phyloP scores from a whole-genome alignment of 805 yeast species.

The Starmera amethionina region DNA sequence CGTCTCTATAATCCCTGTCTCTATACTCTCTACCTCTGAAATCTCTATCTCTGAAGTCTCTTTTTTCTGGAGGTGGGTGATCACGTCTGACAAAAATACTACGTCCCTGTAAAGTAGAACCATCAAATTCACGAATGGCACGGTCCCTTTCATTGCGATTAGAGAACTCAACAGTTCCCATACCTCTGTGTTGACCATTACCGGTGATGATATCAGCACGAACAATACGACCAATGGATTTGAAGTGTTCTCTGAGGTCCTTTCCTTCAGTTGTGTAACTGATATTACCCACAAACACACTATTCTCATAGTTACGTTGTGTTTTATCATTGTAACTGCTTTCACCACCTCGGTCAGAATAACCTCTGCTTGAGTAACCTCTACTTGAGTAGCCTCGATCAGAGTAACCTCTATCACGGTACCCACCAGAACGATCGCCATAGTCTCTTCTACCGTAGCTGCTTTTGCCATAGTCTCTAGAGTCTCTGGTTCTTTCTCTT shows the following conservation, averaged over 20 bases:
- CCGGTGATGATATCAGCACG: conserved; percentile 77
- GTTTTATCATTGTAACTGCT: conserved; percentile 27
- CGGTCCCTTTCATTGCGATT: conserved; percentile 51
- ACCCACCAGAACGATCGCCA: conserved; percentile 4
- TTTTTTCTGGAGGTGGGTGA: conserved; percentile 59
- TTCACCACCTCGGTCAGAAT: conserved; percentile 29
- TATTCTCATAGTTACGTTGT: conserved; percentile 54
- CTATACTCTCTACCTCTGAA: conserved; percentile 19
- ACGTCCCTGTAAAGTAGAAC: conserved; percentile 58
- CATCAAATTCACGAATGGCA: conserved; percentile 65
- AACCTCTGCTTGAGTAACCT: conserved; percentile 30
- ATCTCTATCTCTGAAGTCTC: conserved; percentile 9
- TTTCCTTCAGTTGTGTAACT: conserved; percentile 54
- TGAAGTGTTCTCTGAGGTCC: conserved; percentile 51
- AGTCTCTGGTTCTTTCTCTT: conserved; percentile 10
- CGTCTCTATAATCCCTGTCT: conserved; percentile 11
- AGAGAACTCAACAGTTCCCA: conserved; percentile 84
- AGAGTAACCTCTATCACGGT: conserved; percentile 7
- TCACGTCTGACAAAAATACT: conserved; percentile 85
- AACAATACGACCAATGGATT: conserved; percentile 52
- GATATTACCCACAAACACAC: conserved; percentile 65
- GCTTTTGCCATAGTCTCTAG: conserved; percentile 5
- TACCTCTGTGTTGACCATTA: conserved; percentile 77
- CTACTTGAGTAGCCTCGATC: conserved; percentile 29
- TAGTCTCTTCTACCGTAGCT: conserved; percentile 13